A percentile compares a stretch with the other conserved stretches of the same genome.
Evolutionary conservation across 345 rosid species (phyloP).

Genomic region (Hypericum perforatum): DNA sequence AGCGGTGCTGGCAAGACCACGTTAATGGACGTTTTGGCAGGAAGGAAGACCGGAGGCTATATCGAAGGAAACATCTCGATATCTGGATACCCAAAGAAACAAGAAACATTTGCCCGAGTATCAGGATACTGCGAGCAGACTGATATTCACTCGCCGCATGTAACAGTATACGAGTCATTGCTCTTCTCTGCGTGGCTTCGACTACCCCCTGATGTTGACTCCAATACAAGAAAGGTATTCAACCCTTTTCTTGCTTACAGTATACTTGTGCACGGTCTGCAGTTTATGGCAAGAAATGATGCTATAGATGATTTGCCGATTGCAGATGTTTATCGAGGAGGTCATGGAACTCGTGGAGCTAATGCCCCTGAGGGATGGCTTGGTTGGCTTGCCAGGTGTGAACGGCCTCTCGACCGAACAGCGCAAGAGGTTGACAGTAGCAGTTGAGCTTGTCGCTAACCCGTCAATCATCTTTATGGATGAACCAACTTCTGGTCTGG

Average conservation of each 20-base stretch:
- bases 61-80: slow-evolving; percentile 40
- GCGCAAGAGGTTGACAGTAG: no score
- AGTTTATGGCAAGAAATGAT: no score
- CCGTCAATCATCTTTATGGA: no score
- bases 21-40: slow-evolving; percentile 64
- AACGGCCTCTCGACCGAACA: no score
- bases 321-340: no score
- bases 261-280: no score
- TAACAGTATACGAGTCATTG: slow-evolving; percentile 53
- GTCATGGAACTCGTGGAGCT: no score
- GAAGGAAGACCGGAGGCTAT: slow-evolving; percentile 68
- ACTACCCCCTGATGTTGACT: slow-evolving; percentile 46
- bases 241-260: background rate
- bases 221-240: slow-evolving; percentile 45
- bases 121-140: slow-evolving; percentile 69
- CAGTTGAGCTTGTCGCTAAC: no score
- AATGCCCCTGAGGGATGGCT: no score
- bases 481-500: no score
- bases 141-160: slow-evolving; percentile 62
- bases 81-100: slow-evolving; percentile 59
- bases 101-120: slow-evolving; percentile 60
- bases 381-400: no score
- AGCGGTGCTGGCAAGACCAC: slow-evolving; percentile 76
- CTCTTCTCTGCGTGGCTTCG: slow-evolving; percentile 62
- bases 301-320: no score